Percentiles rank a stretch among this genome's conserved stretches.
Evolutionary conservation across 805 yeast genomes (phyloP).

Genomic region (Torulaspora microellipsoides): DNA sequence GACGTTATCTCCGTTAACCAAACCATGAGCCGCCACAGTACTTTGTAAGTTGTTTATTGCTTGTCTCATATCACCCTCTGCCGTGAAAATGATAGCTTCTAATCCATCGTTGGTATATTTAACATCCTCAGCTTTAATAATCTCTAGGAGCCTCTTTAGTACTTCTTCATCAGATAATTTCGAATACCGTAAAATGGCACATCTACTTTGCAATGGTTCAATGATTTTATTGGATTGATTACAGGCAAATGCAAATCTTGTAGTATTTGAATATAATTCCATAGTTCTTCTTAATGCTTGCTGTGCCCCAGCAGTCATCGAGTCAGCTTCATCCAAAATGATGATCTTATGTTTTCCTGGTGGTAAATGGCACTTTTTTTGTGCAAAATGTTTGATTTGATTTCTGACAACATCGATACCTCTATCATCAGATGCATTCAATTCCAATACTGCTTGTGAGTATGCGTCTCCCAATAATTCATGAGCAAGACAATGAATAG

Average conservation of each 20-base stretch:
- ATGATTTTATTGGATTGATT: slow-evolving; percentile 91
- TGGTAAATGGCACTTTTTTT: slow-evolving; percentile 82
- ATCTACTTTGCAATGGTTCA: slow-evolving; percentile 93
- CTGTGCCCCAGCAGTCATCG: slow-evolving; percentile 96
- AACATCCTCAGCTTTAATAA: slow-evolving; percentile 65
- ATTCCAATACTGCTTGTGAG: slow-evolving; percentile 80
- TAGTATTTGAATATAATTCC: slow-evolving; percentile 93
- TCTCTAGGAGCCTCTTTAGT: slow-evolving; percentile 64
- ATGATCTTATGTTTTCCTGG: slow-evolving; percentile 88
- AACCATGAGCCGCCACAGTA: slow-evolving; percentile 88
- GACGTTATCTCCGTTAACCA: slow-evolving; percentile 88
- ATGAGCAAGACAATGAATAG: slow-evolving; percentile 82
- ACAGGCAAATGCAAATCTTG: slow-evolving; percentile 98
- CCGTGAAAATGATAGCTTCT: slow-evolving; percentile 87
- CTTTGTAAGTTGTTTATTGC: slow-evolving; percentile 92
- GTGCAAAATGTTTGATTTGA: slow-evolving; percentile 93
- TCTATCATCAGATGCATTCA: slow-evolving; percentile 95
- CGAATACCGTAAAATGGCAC: slow-evolving; percentile 86
- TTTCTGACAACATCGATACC: slow-evolving; percentile 96
- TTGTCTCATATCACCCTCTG: slow-evolving; percentile 99
- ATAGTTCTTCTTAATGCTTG: slow-evolving; percentile 90
- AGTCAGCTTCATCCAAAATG: slow-evolving; percentile 92
- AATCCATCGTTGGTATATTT: slow-evolving; percentile 84
- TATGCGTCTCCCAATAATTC: slow-evolving; percentile 72
- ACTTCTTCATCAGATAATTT: slow-evolving; percentile 83